phyloP scores from a whole-genome alignment of 371 early-diverging fungal species.

The Catenaria anguillulae region DNA sequence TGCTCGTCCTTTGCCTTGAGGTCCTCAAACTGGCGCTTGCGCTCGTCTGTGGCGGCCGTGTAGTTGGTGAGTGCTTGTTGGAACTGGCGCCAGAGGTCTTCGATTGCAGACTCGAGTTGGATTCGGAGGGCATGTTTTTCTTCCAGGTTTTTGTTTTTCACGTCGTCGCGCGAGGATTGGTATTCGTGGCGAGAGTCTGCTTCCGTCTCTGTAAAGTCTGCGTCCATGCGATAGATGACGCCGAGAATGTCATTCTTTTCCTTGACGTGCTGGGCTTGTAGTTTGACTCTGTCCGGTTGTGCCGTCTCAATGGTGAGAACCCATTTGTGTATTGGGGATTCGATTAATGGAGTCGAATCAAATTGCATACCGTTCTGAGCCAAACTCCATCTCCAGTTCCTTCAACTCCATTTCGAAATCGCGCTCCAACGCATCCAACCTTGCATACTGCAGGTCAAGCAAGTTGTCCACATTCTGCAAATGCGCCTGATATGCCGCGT shows the following conservation, averaged over 20 bases:
- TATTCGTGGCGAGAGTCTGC: conserved; percentile 40
- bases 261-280: conserved; percentile 25
- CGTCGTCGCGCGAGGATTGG: conserved; percentile 32
- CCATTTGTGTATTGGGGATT: neutral
- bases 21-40: conserved; percentile 37
- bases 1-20: conserved; percentile 31
- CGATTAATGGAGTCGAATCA: neutral
- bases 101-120: conserved; percentile 36
- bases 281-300: conserved; percentile 17
- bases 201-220: conserved; percentile 33
- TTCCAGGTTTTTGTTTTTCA: conserved; percentile 42
- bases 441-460: conserved; percentile 26
- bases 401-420: conserved; percentile 26
- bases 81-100: conserved; percentile 38
- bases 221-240: conserved; percentile 31
- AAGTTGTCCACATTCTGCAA: conserved; percentile 31
- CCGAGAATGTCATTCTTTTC: conserved; percentile 29
- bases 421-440: conserved; percentile 21
- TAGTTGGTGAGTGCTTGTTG: conserved; percentile 32
- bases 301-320: too few species aligned
- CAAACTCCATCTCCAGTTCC: conserved; percentile 29
- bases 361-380: conserved; percentile 23
- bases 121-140: conserved; percentile 41
- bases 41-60: conserved; percentile 32
- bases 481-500: conserved; percentile 28